Conservation (phyloP, 2,329 filamentous ascomycete genomes). For the Massarina eburnea region DNA sequence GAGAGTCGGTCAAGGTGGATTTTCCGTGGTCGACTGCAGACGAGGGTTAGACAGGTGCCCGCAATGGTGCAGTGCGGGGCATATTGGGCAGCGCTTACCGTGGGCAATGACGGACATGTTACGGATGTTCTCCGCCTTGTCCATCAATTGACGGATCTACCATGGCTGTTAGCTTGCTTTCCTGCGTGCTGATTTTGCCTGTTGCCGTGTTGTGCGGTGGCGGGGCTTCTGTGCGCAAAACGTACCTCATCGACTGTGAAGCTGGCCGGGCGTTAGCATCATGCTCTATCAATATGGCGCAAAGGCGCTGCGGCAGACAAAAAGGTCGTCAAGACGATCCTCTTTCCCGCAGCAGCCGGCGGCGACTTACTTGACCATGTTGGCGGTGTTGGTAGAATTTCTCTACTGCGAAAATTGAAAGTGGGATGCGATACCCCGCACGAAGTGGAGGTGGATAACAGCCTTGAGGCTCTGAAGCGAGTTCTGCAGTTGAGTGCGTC, state of each 20-base stretch:
- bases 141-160: slow-evolving; percentile 75
- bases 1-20: slow-evolving; percentile 98
- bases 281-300: slow-evolving; percentile 5
- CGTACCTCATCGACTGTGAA: slow-evolving; percentile 93
- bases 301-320: background rate
- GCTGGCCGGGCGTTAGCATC: slow-evolving; percentile 64
- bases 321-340: background rate
- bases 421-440: slow-evolving; percentile 41
- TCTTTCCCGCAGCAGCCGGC: slow-evolving; percentile 2
- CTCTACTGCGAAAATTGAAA: slow-evolving; percentile 40
- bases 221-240: slow-evolving; percentile 30
- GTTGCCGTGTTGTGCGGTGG: slow-evolving; percentile 6
- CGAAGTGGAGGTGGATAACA: slow-evolving; percentile 17
- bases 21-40: slow-evolving; percentile 93
- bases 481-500: slow-evolving; percentile 29
- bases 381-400: slow-evolving; percentile 69
- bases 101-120: slow-evolving; percentile 99
- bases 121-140: slow-evolving; percentile 74
- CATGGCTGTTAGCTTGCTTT: slow-evolving; percentile 28
- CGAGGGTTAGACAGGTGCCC: slow-evolving; percentile 25
- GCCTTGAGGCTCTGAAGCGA: slow-evolving; percentile 20
- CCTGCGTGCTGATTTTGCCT: slow-evolving; percentile 10
- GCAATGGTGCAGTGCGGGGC: slow-evolving; percentile 16
- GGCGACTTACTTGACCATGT: slow-evolving; percentile 97
- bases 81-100: slow-evolving; percentile 54